A percentile compares a stretch with the other conserved stretches of the same genome.
phyloP scores from a whole-genome alignment of 768 basidiomycete genomes.

The Mycena kentingensis region DNA sequence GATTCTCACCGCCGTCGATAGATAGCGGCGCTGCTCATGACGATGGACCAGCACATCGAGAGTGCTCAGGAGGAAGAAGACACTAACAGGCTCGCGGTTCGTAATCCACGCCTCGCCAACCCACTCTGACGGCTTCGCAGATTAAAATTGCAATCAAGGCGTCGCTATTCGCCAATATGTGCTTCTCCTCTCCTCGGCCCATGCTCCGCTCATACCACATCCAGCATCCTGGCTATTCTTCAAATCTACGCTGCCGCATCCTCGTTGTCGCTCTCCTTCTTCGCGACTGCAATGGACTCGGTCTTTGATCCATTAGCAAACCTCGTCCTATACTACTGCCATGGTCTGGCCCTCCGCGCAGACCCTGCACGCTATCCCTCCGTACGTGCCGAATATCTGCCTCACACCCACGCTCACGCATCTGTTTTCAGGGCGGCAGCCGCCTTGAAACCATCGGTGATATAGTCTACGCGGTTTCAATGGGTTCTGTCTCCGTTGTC shows the following conservation, averaged over 20 bases:
- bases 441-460: conserved; percentile 58
- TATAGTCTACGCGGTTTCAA: conserved; percentile 46
- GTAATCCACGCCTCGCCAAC: conserved; percentile 9
- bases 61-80: conserved; percentile 53
- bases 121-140: conserved; percentile 25
- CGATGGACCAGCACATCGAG: conserved; percentile 56
- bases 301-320: conserved; percentile 52
- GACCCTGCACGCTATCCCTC: conserved; percentile 30
- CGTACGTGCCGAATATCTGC: conserved; percentile 42
- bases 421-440: conserved; percentile 38
- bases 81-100: conserved; percentile 43
- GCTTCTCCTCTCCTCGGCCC: conserved; percentile 44
- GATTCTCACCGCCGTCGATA: conserved; percentile 18
- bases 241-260: conserved; percentile 63
- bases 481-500: conserved; percentile 17
- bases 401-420: conserved; percentile 45
- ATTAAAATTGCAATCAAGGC: conserved; percentile 60
- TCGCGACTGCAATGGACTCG: conserved; percentile 63
- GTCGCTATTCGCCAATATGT: conserved; percentile 50
- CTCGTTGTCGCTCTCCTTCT: conserved; percentile 57
- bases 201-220: conserved; percentile 6
- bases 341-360: conserved; percentile 38
- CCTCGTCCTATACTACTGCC: conserved; percentile 47
- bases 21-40: conserved; percentile 55
- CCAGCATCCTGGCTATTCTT: conserved; percentile 9